phyloP scores from a whole-genome alignment of 768 basidiomycete species.

The Hirschioporus abietinus region DNA sequence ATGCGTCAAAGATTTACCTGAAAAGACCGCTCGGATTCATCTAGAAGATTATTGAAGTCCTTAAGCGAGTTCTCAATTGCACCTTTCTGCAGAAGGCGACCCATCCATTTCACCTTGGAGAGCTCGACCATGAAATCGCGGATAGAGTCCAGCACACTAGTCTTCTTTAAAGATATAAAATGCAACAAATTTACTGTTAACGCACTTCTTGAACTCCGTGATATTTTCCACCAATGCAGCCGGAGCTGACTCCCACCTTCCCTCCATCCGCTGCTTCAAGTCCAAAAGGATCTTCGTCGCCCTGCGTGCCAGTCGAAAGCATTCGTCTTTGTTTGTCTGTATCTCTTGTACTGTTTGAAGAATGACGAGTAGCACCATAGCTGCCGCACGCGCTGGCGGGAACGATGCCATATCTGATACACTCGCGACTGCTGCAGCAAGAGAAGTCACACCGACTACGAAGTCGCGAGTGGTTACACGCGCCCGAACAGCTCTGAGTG shows the following conservation, averaged over 20 bases:
- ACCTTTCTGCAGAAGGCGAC: slow-evolving; percentile 34
- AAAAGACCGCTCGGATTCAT: slow-evolving; percentile 42
- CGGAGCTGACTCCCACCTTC: slow-evolving; percentile 39
- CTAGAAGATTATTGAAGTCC: slow-evolving; percentile 28
- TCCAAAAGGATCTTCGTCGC: slow-evolving; percentile 38
- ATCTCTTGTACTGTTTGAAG: slow-evolving; percentile 42
- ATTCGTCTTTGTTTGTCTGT: slow-evolving; percentile 34
- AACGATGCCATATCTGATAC: slow-evolving; percentile 32
- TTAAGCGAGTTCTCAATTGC: slow-evolving; percentile 35
- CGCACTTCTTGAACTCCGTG: slow-evolving; percentile 36
- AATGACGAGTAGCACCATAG: slow-evolving; percentile 36
- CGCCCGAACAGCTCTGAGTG: not conserved
- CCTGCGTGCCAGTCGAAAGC: slow-evolving; percentile 34
- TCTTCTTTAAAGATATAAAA: slow-evolving; percentile 2
- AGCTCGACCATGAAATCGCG: slow-evolving; percentile 34
- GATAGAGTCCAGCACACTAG: slow-evolving; percentile 35
- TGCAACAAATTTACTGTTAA: not conserved
- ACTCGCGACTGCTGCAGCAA: slow-evolving; percentile 12
- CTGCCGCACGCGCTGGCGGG: slow-evolving; percentile 37
- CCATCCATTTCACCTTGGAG: slow-evolving; percentile 36
- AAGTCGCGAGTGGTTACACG: not conserved
- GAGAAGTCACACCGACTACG: not conserved
- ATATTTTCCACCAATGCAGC: slow-evolving; percentile 34
- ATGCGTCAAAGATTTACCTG: slow-evolving; percentile 27
- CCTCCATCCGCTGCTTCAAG: slow-evolving; percentile 40